Conservation (phyloP, 768 basidiomycete genomes). For the Hericium erinaceus region DNA sequence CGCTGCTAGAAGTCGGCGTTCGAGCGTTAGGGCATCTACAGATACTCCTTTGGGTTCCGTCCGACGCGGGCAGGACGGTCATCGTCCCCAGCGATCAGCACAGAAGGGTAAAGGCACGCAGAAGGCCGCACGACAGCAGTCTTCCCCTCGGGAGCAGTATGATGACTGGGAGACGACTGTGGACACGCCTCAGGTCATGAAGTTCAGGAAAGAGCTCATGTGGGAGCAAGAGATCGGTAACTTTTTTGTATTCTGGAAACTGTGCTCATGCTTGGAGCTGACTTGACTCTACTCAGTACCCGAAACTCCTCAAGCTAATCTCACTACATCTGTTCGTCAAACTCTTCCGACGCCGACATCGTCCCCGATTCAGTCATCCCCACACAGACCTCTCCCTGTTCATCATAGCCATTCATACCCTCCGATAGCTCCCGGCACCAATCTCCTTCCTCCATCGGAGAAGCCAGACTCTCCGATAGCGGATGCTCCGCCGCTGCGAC, state of each 20-base stretch:
- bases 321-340: not conserved
- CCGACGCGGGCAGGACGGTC: too few species aligned
- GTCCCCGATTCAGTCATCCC: too few species aligned
- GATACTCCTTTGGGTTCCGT: too few species aligned
- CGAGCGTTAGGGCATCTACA: too few species aligned
- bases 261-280: not conserved
- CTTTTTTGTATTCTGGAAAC: too few species aligned
- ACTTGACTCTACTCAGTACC: not conserved
- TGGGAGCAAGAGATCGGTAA: not conserved
- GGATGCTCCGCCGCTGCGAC: slow-evolving; percentile 19
- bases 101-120: not conserved
- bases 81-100: too few species aligned
- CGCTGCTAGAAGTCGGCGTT: too few species aligned
- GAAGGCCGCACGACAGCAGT: not conserved
- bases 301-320: not conserved
- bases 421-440: not conserved
- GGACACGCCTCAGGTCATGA: not conserved
- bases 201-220: not conserved
- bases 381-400: not conserved
- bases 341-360: too few species aligned
- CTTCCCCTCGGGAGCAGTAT: not conserved
- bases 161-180: not conserved
- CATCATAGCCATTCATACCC: not conserved
- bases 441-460: not conserved
- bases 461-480: not conserved